Evolutionary conservation across 352 stramenopile species (phyloP).

Genomic region (Globisporangium perplexum): DNA sequence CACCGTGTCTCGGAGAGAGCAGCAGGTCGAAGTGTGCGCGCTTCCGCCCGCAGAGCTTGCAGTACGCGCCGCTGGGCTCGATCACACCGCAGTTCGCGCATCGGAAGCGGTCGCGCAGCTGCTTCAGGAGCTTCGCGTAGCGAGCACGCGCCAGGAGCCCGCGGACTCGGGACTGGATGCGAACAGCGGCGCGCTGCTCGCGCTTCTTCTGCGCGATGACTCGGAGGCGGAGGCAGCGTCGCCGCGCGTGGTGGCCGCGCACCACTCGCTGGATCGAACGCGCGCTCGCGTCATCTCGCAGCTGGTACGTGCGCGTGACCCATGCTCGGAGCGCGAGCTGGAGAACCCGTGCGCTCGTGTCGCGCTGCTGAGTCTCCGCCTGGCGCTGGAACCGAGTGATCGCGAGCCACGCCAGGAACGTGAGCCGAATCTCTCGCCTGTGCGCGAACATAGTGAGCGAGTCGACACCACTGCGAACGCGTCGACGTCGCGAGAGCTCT

Average conservation of each 20-base stretch:
- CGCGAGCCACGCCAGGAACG: neutral
- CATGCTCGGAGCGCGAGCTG: slow-evolving; percentile 11
- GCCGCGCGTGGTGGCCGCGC: slow-evolving; percentile 1
- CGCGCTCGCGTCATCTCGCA: neutral
- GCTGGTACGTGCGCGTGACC: neutral
- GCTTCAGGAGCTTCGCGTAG: slow-evolving; percentile 17
- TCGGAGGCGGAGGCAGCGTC: neutral
- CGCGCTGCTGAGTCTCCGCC: neutral
- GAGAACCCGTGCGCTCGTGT: slow-evolving; percentile 2
- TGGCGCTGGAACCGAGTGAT: neutral
- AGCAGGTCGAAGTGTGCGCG: slow-evolving; percentile 26
- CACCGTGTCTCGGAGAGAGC: neutral
- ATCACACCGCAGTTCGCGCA: slow-evolving; percentile 54
- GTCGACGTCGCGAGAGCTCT: neutral
- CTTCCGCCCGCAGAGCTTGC: slow-evolving; percentile 55
- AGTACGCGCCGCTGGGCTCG: slow-evolving; percentile 53
- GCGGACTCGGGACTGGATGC: slow-evolving; percentile 23
- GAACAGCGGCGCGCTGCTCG: slow-evolving; percentile 10
- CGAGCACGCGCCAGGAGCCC: slow-evolving; percentile 18
- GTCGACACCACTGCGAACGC: neutral
- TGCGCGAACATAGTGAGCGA: neutral
- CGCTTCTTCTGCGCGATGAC: neutral
- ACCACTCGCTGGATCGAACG: slow-evolving; percentile 15
- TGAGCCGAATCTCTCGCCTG: neutral
- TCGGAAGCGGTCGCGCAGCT: slow-evolving; percentile 40